Percentiles rank a stretch among this genome's conserved stretches.
Conservation (phyloP, 148 eudicot genomes). For the Suaeda aralocaspica region DNA sequence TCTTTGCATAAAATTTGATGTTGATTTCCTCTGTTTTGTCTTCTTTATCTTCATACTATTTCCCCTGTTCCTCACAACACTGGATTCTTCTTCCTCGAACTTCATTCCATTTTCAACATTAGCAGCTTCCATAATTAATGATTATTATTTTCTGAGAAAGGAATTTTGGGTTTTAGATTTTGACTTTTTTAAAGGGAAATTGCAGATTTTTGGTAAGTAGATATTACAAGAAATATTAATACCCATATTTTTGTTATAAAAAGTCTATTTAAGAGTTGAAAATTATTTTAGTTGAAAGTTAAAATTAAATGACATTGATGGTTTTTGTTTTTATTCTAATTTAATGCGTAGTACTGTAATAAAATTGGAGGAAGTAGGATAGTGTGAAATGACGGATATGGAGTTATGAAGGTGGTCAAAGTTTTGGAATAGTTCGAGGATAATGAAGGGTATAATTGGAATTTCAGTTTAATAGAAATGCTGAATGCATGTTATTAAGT, state of each 20-base stretch:
- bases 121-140: slow-evolving; percentile 16
- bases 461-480: too few relatives aligned
- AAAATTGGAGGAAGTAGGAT: neutral
- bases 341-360: too few relatives aligned
- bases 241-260: slow-evolving; percentile 3
- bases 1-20: slow-evolving; percentile 21
- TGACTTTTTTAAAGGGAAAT: slow-evolving; percentile 11
- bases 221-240: too few relatives aligned
- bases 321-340: neutral
- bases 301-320: too few relatives aligned
- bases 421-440: neutral
- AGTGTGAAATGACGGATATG: neutral
- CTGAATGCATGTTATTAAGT: neutral
- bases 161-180: neutral
- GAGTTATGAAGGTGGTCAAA: neutral
- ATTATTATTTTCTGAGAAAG: neutral
- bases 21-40: slow-evolving; percentile 15
- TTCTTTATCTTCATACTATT: slow-evolving; percentile 20
- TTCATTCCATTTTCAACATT: slow-evolving; percentile 25
- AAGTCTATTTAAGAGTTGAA: neutral
- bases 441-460: neutral
- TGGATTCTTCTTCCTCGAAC: slow-evolving; percentile 18
- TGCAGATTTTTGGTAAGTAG: neutral
- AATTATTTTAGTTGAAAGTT: neutral
- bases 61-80: slow-evolving; percentile 8